phyloP scores from a whole-genome alignment of 176 grass and related monocot species.

The Eragrostis nindensis region DNA sequence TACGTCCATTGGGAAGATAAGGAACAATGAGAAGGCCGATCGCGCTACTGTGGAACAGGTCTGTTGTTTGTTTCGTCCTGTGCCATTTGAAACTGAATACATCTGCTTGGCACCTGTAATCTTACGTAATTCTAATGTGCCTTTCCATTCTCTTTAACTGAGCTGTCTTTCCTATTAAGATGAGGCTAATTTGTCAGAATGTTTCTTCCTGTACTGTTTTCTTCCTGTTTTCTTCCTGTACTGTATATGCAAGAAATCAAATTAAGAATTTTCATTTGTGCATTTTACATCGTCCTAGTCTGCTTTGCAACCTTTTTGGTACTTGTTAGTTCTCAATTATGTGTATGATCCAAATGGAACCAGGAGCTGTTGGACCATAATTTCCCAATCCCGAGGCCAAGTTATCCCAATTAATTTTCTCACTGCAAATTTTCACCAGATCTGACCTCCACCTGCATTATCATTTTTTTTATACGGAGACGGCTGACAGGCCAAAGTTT shows the following conservation, averaged over 20 bases:
- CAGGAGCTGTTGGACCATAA: not conserved
- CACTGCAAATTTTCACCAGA: not conserved
- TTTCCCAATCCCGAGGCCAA: not conserved
- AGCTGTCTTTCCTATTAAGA: not conserved
- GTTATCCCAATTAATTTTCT: not conserved
- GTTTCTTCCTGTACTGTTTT: not conserved
- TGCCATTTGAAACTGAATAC: conserved; percentile 4
- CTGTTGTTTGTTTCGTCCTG: not conserved
- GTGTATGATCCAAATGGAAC: not conserved
- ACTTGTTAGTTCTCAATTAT: not conserved
- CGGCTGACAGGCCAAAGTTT: not conserved
- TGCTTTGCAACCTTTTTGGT: no score
- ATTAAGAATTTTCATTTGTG: not conserved
- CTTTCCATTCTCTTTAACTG: not conserved
- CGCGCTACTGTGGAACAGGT: conserved; percentile 97
- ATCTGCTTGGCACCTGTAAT: not conserved
- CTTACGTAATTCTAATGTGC: not conserved
- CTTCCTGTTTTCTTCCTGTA: not conserved
- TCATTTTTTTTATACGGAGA: not conserved
- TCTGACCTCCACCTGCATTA: not conserved
- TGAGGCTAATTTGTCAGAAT: not conserved
- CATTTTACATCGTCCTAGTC: not conserved
- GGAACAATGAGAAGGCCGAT: conserved; percentile 86
- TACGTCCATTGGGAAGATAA: conserved; percentile 81
- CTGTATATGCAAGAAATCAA: not conserved